Evolutionary conservation across 179 eudicot genomes (phyloP).

Genomic region (Patellifolia procumbens): DNA sequence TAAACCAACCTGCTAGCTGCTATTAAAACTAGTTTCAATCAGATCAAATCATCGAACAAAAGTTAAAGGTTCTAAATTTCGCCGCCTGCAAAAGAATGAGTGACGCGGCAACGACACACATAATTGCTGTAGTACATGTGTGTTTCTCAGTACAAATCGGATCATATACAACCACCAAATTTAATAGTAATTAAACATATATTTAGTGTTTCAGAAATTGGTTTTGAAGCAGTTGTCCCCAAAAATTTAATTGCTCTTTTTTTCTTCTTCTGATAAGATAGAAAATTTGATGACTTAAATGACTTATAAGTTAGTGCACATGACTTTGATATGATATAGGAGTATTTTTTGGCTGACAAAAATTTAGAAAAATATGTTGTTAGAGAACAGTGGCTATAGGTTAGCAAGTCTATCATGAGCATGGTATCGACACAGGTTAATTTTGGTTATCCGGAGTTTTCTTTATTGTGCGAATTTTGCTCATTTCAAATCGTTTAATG

Average conservation of each 20-base stretch:
- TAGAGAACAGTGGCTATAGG: neutral
- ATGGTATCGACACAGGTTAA: too few relatives aligned
- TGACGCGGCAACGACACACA: neutral
- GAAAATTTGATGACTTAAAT: neutral
- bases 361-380: neutral
- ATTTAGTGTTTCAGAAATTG: neutral
- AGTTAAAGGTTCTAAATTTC: too few relatives aligned
- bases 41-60: too few relatives aligned
- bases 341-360: neutral
- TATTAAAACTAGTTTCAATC: too few relatives aligned
- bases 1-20: too few relatives aligned
- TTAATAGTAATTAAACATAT: neutral
- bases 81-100: too few relatives aligned
- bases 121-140: neutral
- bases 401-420: too few relatives aligned
- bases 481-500: too few relatives aligned
- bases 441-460: too few relatives aligned
- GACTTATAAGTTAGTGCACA: neutral
- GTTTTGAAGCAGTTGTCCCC: neutral
- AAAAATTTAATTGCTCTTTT: too few relatives aligned
- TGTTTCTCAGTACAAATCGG: neutral
- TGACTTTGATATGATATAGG: conserved; percentile 4
- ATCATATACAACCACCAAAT: neutral
- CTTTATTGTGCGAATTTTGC: too few relatives aligned
- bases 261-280: too few relatives aligned